A percentile compares a stretch with the other conserved stretches of the same genome.
phyloP scores from a whole-genome alignment of 2,329 filamentous ascomycete species.

The Calonectria pseudoreteaudii region DNA sequence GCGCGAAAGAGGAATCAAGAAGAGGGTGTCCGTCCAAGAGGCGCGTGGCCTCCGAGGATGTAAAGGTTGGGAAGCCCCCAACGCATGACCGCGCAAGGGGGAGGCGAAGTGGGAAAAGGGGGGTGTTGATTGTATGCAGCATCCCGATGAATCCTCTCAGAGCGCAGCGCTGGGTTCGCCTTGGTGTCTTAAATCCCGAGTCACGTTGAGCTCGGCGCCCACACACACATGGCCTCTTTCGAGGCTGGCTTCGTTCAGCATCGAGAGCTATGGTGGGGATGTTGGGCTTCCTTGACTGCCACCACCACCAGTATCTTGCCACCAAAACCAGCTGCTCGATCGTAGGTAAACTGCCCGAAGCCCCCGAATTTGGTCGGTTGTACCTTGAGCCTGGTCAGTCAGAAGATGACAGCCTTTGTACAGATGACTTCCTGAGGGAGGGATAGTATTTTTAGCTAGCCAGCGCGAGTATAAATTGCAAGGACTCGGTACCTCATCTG shows the following conservation, averaged over 20 bases:
- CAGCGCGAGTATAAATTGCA: constrained; percentile 43
- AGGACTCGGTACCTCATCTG: constrained; percentile 30
- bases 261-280: constrained; percentile 10
- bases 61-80: constrained; percentile 22
- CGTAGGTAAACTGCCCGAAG: constrained; percentile 1
- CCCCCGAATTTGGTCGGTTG: constrained; percentile 10
- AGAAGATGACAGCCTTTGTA: constrained; percentile 40
- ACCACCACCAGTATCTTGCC: constrained; percentile 27
- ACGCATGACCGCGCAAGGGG: constrained; percentile 29
- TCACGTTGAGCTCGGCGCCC: constrained; percentile 48
- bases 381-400: constrained; percentile 38
- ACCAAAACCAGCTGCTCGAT: constrained; percentile 7
- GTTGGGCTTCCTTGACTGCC: not conserved
- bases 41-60: constrained; percentile 39
- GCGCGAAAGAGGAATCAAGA: constrained; percentile 8
- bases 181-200: constrained; percentile 52
- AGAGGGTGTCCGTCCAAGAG: constrained; percentile 35
- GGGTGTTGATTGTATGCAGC: constrained; percentile 43
- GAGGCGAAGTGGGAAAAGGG: constrained; percentile 27
- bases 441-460: constrained; percentile 43
- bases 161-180: constrained; percentile 41
- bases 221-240: constrained; percentile 26
- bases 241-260: not conserved
- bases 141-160: constrained; percentile 40
- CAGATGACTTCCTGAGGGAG: constrained; percentile 37